These are phyloP conservation scores for Pachysandra terminalis DNA, from an alignment of 164 flowering plant genomes.

Conservation along the genomic window DNA sequence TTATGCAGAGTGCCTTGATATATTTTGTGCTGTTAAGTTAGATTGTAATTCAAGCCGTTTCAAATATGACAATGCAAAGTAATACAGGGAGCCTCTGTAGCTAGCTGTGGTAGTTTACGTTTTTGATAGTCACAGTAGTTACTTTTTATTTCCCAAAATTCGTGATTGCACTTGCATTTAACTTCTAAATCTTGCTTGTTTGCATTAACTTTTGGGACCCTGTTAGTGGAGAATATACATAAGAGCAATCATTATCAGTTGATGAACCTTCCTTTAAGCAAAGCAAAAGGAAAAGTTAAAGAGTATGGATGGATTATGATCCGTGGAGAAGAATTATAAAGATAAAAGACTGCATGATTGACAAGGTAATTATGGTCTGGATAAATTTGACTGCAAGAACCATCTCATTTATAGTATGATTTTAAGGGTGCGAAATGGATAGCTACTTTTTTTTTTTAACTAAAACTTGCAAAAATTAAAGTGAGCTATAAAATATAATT, in stretches of 20 bases:
- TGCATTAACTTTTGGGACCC: background rate
- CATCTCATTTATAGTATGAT: no score
- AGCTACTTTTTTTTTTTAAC: no score
- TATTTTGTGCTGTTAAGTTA: background rate
- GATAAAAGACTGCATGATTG: no score
- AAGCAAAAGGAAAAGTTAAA: no score
- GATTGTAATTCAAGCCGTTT: background rate
- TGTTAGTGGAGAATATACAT: background rate
- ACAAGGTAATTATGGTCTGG: no score
- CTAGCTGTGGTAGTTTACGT: background rate
- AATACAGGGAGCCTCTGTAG: background rate
- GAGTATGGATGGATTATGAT: no score
- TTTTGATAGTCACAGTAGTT: background rate
- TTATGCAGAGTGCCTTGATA: background rate
- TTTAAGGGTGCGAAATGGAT: no score
- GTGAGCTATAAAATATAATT: no score
- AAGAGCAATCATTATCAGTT: background rate
- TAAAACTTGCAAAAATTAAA: no score
- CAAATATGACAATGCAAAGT: background rate
- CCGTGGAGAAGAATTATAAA: no score
- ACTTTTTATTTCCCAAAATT: background rate
- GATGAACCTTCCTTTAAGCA: no score
- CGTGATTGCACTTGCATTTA: background rate
- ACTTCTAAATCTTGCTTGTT: background rate
- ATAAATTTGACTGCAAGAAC: no score